Evolutionary conservation across 352 stramenopile species (phyloP).

Genomic region (Globisporangium yorkense): DNA sequence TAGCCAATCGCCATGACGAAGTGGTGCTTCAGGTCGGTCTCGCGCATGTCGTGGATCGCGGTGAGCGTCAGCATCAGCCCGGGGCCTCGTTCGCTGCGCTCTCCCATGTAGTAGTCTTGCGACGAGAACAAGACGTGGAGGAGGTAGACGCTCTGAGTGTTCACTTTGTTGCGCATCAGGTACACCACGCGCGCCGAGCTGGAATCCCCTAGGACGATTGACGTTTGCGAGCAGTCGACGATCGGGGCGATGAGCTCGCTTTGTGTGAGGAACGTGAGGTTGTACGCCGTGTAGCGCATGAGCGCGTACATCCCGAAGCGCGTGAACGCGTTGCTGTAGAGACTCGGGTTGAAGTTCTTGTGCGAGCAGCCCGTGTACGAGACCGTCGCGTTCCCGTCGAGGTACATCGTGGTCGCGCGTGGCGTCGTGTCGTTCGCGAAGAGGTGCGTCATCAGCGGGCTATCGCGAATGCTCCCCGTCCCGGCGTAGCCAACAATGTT

Average conservation of each 20-base stretch:
- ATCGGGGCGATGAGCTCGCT: conserved; percentile 32
- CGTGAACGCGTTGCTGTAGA: conserved; percentile 10
- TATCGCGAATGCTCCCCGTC: not conserved
- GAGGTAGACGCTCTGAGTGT: not conserved
- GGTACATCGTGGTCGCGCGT: conserved; percentile 21
- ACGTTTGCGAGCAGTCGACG: conserved; percentile 3
- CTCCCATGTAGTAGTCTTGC: conserved; percentile 1
- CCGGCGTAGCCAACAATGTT: not conserved
- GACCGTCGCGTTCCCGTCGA: conserved; percentile 15
- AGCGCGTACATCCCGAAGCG: conserved; percentile 2
- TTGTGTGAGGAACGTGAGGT: conserved; percentile 10
- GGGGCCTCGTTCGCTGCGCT: conserved; percentile 1
- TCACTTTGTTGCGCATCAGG: not conserved
- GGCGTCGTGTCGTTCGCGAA: conserved; percentile 21
- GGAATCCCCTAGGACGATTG: not conserved
- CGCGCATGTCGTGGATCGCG: conserved; percentile 7
- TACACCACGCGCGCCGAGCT: not conserved
- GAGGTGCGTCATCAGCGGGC: not conserved
- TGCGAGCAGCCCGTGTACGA: conserved; percentile 16
- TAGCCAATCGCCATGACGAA: conserved; percentile 18
- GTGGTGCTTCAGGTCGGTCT: conserved; percentile 1
- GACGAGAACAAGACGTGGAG: not conserved
- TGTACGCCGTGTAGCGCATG: conserved; percentile 8
- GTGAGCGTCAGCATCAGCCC: conserved; percentile 3
- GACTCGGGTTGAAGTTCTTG: not conserved